A percentile compares a stretch with the other conserved stretches of the same genome.
Evolutionary conservation across 495 filamentous ascomycete species (phyloP).

Genomic region (Penicillium diatomitis): DNA sequence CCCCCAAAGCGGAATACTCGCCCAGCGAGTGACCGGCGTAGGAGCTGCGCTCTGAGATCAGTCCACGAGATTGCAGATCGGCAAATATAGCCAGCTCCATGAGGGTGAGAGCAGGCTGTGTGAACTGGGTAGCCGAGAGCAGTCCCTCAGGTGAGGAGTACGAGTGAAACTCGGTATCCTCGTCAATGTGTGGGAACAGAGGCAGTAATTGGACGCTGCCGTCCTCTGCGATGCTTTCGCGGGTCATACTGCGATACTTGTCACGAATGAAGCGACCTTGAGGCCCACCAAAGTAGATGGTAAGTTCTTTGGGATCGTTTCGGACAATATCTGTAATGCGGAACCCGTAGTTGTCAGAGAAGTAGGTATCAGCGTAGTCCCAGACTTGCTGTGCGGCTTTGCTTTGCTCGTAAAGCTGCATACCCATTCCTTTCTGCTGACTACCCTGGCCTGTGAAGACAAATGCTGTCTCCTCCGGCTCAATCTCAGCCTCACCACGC

Average conservation of each 20-base stretch:
- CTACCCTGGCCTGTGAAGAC: conserved; percentile 97
- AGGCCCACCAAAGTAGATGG: conserved; percentile 93
- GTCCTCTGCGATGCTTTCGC: conserved; percentile 85
- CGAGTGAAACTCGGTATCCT: conserved; percentile 86
- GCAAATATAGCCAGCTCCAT: conserved; percentile 99
- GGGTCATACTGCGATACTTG: conserved; percentile 99
- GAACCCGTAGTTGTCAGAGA: conserved; percentile 97
- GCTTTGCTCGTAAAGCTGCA: conserved; percentile 91
- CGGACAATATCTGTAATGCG: conserved; percentile 97
- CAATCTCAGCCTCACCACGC: conserved; percentile 89
- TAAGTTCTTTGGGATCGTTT: conserved; percentile 98
- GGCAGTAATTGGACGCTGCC: conserved; percentile 61
- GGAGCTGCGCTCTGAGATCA: conserved; percentile 88
- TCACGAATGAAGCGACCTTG: conserved; percentile 92
- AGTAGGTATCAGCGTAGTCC: conserved; percentile 94
- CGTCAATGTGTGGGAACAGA: conserved; percentile 93
- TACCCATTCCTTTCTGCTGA: conserved; percentile 98
- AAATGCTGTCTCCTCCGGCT: conserved; percentile 95
- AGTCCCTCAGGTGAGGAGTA: conserved; percentile 92
- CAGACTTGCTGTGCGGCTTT: conserved; percentile 91
- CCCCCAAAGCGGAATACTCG: conserved; percentile 94
- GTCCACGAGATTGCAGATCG: conserved; percentile 93
- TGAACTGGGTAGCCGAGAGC: conserved; percentile 95
- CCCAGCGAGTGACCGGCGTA: conserved; percentile 97
- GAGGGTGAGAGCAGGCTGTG: conserved; percentile 88